Percentiles rank a stretch among this genome's conserved stretches.
phyloP scores from a whole-genome alignment of 345 rosid species.

The Linum usitatissimum region DNA sequence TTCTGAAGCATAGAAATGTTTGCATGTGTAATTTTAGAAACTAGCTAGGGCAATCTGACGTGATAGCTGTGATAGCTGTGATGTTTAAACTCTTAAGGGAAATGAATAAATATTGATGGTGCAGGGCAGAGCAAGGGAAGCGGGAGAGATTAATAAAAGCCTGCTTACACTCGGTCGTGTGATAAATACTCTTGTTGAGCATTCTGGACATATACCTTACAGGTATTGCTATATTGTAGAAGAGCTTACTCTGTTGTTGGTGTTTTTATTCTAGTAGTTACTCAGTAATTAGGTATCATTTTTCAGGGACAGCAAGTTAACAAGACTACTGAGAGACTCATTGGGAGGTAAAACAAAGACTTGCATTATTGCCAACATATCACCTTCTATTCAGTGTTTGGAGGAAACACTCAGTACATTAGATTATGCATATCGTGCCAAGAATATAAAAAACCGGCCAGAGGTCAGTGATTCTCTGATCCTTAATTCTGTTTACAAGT shows the following conservation, averaged over 20 bases:
- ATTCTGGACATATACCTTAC: constrained; percentile 96
- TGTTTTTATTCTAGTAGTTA: constrained; percentile 5
- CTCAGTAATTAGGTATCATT: constrained; percentile 6
- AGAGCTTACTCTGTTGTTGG: not conserved
- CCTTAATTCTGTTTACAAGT: constrained; percentile 8
- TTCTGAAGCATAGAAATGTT: not conserved
- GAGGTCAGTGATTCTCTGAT: constrained; percentile 40
- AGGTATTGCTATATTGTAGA: constrained; percentile 31
- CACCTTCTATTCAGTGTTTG: constrained; percentile 84
- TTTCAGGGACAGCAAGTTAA: constrained; percentile 89
- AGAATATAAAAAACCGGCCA: constrained; percentile 97
- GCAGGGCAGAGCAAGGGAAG: constrained; percentile 99
- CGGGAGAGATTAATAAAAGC: constrained; percentile 97
- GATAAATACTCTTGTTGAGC: constrained; percentile 94
- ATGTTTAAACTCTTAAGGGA: too few species aligned
- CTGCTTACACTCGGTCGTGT: constrained; percentile 98
- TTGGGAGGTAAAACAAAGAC: constrained; percentile 98
- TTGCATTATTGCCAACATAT: constrained; percentile 93
- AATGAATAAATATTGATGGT: constrained; percentile 5
- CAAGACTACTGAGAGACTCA: constrained; percentile 93
- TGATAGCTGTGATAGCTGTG: not conserved
- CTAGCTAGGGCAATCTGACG: not conserved
- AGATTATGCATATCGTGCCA: constrained; percentile 98
- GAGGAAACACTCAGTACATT: constrained; percentile 97
- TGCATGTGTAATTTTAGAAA: not conserved